Percentiles rank a stretch among this genome's conserved stretches.
phyloP scores from a whole-genome alignment of 345 rosid genomes.

The Clarkia xantiana region DNA sequence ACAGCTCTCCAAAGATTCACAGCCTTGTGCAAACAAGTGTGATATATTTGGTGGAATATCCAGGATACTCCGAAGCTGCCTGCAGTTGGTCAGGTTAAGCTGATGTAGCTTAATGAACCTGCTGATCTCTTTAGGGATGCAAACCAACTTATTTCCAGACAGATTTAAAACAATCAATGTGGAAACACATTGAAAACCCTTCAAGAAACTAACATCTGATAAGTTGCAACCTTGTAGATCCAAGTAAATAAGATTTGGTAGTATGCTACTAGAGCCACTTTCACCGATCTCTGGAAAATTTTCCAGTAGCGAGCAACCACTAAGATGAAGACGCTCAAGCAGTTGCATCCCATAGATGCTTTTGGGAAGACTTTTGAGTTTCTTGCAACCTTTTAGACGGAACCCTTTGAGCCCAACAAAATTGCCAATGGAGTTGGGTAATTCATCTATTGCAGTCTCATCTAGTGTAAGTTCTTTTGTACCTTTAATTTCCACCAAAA shows the following conservation, averaged over 20 bases:
- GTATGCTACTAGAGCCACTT: too few relatives aligned
- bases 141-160: not conserved
- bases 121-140: not conserved
- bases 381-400: too few relatives aligned
- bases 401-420: too few relatives aligned
- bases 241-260: not conserved
- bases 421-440: too few relatives aligned
- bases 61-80: constrained; percentile 3
- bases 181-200: not conserved
- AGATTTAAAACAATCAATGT: not conserved
- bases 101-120: not conserved
- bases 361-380: too few relatives aligned
- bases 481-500: not conserved
- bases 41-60: not conserved
- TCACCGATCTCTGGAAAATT: too few relatives aligned
- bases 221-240: constrained; percentile 5
- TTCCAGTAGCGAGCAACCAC: too few relatives aligned
- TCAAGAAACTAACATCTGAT: constrained; percentile 3
- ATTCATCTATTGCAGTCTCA: too few relatives aligned
- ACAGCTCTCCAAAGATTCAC: not conserved
- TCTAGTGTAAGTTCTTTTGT: too few relatives aligned
- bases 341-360: too few relatives aligned
- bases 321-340: too few relatives aligned
- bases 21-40: not conserved
- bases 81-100: constrained; percentile 4